Evolutionary conservation across 495 filamentous ascomycete genomes (phyloP).

Genomic region (Neurospora discreta): DNA sequence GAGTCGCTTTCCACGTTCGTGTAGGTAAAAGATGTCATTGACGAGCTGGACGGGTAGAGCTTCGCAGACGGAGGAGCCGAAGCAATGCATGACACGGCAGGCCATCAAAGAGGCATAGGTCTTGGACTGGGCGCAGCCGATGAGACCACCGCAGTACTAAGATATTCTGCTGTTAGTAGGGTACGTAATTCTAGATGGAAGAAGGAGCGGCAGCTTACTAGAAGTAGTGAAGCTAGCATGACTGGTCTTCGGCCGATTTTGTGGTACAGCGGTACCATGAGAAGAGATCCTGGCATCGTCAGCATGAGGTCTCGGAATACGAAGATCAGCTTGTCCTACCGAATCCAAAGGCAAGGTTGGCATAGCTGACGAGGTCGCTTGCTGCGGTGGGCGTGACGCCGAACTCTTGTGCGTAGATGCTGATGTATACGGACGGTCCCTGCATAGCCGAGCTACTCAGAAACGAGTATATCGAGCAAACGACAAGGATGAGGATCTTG

Average conservation of each 20-base stretch:
- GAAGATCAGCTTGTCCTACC: conserved; percentile 21
- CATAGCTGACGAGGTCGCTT: conserved; percentile 48
- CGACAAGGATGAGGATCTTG: conserved; percentile 48
- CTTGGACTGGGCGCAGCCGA: conserved; percentile 42
- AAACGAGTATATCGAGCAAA: conserved; percentile 50
- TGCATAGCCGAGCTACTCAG: conserved; percentile 47
- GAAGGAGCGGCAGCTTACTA: too few relatives aligned
- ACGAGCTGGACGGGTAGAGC: conserved; percentile 52
- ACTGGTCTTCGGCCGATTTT: conserved; percentile 51
- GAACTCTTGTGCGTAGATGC: conserved; percentile 45
- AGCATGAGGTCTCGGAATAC: neutral
- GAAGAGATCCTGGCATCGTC: conserved; percentile 32
- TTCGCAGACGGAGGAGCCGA: conserved; percentile 51
- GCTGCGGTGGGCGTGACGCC: conserved; percentile 36
- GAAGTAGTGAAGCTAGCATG: conserved; percentile 42
- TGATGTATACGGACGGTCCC: conserved; percentile 50
- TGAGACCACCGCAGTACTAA: conserved; percentile 45
- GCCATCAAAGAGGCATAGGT: conserved; percentile 44
- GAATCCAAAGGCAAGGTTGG: conserved; percentile 53
- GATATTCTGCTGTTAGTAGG: too few relatives aligned
- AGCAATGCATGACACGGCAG: conserved; percentile 42
- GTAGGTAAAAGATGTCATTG: conserved; percentile 57
- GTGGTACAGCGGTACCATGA: conserved; percentile 49
- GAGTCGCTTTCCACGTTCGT: conserved; percentile 47
- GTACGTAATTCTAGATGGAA: too few relatives aligned